Conservation (phyloP, 495 filamentous ascomycete species). For the Lepraria neglecta region DNA sequence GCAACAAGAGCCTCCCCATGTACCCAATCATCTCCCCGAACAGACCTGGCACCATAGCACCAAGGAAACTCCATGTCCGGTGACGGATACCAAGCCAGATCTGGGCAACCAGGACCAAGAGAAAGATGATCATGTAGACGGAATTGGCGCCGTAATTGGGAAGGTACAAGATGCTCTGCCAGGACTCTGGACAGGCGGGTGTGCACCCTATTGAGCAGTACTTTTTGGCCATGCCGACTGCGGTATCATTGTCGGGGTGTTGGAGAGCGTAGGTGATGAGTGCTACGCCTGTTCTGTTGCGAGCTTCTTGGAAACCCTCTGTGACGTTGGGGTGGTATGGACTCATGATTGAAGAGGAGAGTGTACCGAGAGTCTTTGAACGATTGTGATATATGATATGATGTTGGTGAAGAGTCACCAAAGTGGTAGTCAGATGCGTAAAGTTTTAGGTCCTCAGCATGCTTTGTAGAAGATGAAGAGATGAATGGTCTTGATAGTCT, state of each 20-base stretch:
- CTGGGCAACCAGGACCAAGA: constrained; percentile 28
- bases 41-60: constrained; percentile 44
- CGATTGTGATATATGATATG: neutral
- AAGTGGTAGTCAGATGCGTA: too few relatives aligned
- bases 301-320: neutral
- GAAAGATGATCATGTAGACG: constrained; percentile 32
- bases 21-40: constrained; percentile 50
- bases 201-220: constrained; percentile 9
- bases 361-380: neutral
- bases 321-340: constrained; percentile 3
- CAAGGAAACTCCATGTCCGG: constrained; percentile 40
- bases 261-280: constrained; percentile 7
- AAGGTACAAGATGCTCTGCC: constrained; percentile 31
- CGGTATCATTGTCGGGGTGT: constrained; percentile 6
- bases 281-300: constrained; percentile 2
- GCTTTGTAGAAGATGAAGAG: too few relatives aligned
- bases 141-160: constrained; percentile 37
- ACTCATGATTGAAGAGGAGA: too few relatives aligned
- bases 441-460: too few relatives aligned
- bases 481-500: too few relatives aligned
- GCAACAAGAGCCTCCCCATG: constrained; percentile 50
- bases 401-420: too few relatives aligned
- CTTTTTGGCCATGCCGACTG: constrained; percentile 10
- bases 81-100: constrained; percentile 29
- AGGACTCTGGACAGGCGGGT: constrained; percentile 32